Evolutionary conservation across 2,329 filamentous ascomycete species (phyloP), one percentile per base, ranked within the genome.

Genomic region (Xylariaceae sp.): DNA sequence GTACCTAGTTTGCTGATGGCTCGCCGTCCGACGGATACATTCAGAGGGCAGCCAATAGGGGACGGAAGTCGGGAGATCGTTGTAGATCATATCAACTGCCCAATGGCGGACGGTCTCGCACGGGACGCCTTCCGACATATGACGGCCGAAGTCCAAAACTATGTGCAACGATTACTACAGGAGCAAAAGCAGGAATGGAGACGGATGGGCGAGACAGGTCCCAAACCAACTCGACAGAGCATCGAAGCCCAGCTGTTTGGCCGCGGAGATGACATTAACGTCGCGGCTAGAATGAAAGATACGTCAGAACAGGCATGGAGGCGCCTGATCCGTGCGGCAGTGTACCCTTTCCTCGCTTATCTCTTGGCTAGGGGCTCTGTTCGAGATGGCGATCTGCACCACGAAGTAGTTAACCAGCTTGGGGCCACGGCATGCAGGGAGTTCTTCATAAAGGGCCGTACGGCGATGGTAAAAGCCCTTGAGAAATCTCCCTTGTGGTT

Each of bases 301-400:
- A 42, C 1, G 19, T 48, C 22, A 13, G 1, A 9, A 1, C 5
- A 22, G 9, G 46, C 38, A 17, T 48, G 11, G 38, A 22, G 41
- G 11, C 38, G 46, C 3, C 38, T 48, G 6, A 42, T 5, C 38
- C 6, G 46, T 31, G 38, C 39, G 10, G 22, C n/a, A 34, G 38
- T 48, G 22, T 48, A 48, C 46, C 46, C 46, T 33, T 48, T 48
- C 11, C 22, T 48, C 6, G 38, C 38, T 16, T 17, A 48, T 48
- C 22, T 48, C 38, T 39, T 48, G 34, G 14, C 41, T 10, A 34
- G n/a, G 1, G 38, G 46, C 28, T n/a, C 36, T 2, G 40, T 48
- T 34, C 31, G 34, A 22, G 38, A 48, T 17, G 17, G 17, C 17
- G 33, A 36, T 36, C 33, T 36, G 6, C 33, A 36, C 33, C 33